Evolutionary conservation across 164 flowering plant genomes (phyloP), one percentile per base, ranked within the genome.

Genomic region (Vitis rotundifolia): DNA sequence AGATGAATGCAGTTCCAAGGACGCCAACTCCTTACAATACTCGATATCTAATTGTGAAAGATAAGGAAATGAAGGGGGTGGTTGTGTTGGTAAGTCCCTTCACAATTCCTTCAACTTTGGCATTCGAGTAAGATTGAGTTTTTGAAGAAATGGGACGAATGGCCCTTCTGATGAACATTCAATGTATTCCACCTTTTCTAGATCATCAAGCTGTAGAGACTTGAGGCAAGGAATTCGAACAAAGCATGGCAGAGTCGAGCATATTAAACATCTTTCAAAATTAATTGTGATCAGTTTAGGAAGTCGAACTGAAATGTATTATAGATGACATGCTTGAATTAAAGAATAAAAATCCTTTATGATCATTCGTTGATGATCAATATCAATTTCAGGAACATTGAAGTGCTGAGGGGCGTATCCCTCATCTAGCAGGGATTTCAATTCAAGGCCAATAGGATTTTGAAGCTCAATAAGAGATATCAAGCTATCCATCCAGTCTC

Each of bases 31-130:
- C 7, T 31, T 31, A 31, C 44, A 31, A 31, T 31, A 31, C 44
- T 31, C 7, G 8, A 31, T 31, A 31, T 31, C 44, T 31, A 31
- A 31, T 6, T 31, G 44, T 31, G 0, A 31, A 31, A 31, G 44
- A 31, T 6, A 31, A 4, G 44, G 44, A 31, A 31, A 4, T 31
- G 44, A 31, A 31, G 44, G 26, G 1, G 26, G 44, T 6, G 44
- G 44, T 4, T 31, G 44, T 61, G 49, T 6, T 61, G 49, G 44
- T 11, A 31, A 31, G 44, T 31, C 3, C n/a, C 18, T 31, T 48
- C n/a, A 13, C 50, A 13, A 61, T 61, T 49, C 64, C 64, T 37
- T 37, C 64, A 61, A 28, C 11, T 61, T 61, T 4, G 64, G 64
- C 0, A 8, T 3, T 31, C 8, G 64, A 61, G 64, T 14, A 22